Evolutionary conservation across 1,139 yeast species (phyloP).

Genomic region (Yamadazyma sp.): DNA sequence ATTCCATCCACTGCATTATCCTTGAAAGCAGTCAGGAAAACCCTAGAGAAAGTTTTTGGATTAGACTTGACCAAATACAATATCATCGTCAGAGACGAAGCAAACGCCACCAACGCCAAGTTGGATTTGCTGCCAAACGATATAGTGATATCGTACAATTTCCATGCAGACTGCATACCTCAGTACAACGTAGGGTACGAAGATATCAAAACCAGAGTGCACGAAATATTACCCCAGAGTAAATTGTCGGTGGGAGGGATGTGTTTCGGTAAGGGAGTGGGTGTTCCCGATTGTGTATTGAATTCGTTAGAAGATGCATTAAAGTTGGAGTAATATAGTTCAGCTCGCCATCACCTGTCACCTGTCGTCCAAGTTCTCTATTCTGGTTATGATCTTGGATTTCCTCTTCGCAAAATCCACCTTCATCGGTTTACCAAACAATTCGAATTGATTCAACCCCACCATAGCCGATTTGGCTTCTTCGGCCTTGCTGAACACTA

Average conservation of each 20-base stretch:
- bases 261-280: constrained; percentile 80
- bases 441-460: constrained; percentile 44
- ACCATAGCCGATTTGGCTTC: constrained; percentile 57
- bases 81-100: constrained; percentile 30
- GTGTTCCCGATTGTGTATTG: constrained; percentile 84
- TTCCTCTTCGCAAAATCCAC: constrained; percentile 10
- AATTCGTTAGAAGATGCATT: constrained; percentile 62
- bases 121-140: constrained; percentile 27
- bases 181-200: constrained; percentile 76
- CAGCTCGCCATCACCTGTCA: no score
- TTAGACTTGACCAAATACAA: constrained; percentile 39
- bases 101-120: constrained; percentile 19
- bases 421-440: constrained; percentile 57
- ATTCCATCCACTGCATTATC: constrained; percentile 49
- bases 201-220: constrained; percentile 37
- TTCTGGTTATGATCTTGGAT: constrained; percentile 9
- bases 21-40: constrained; percentile 43
- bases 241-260: constrained; percentile 73
- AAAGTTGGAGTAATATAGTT: no score
- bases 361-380: constrained; percentile 2
- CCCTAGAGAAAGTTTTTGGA: constrained; percentile 51
- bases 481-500: constrained; percentile 50
- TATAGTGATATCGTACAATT: constrained; percentile 34
- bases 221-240: constrained; percentile 19
- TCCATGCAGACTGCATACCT: constrained; percentile 68